Percentiles rank a stretch among this genome's conserved stretches.
These are phyloP conservation scores for Sporothrix protearum DNA, from an alignment of 2,329 filamentous ascomycete species.

Conservation along the genomic window DNA sequence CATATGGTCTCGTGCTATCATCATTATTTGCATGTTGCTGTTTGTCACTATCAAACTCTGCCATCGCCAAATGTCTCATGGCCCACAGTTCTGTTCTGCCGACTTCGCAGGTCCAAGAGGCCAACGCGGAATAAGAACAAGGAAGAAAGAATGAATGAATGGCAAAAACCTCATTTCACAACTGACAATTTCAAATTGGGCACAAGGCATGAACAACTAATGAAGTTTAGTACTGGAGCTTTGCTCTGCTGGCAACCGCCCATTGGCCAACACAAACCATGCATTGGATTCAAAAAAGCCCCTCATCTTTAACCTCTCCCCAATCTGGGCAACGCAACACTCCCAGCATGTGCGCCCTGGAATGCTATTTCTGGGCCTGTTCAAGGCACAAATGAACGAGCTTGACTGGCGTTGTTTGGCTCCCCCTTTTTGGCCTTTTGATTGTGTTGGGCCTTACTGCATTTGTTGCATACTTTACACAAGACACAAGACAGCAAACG, in stretches of 20 bases:
- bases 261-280: constrained; percentile 15
- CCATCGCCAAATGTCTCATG: neutral
- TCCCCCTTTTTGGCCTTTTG: neutral
- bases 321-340: constrained; percentile 1
- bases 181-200: neutral
- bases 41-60: constrained; percentile 15
- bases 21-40: neutral
- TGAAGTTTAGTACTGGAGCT: neutral
- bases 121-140: neutral
- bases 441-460: constrained; percentile 10
- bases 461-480: neutral
- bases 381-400: neutral
- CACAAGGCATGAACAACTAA: neutral
- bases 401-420: neutral
- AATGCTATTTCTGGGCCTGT: constrained; percentile 9
- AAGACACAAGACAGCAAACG: neutral
- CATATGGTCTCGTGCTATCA: neutral
- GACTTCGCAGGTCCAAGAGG: neutral
- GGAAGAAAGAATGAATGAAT: neutral
- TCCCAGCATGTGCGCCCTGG: constrained; percentile 1
- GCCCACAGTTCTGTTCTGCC: neutral
- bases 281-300: constrained; percentile 4
- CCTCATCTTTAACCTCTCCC: neutral
- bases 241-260: constrained; percentile 15
- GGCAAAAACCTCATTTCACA: neutral